Evolutionary conservation across 306 rosid species (phyloP), one percentile per base, ranked within the genome.

Genomic region (Purshia tridentata): DNA sequence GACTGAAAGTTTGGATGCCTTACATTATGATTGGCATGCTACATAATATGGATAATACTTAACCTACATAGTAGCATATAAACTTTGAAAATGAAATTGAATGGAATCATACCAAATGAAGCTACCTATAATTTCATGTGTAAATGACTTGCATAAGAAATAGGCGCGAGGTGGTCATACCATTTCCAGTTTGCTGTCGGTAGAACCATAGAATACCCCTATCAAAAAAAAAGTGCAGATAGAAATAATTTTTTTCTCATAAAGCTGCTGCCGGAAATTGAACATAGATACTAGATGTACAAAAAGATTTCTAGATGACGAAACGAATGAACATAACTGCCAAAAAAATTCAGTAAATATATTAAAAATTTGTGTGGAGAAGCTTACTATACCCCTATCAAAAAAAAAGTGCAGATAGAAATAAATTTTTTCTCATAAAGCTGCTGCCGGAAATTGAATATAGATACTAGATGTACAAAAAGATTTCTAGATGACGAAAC

Each of bases 311-410:
- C 3, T 35, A 49, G 45, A 29, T 39, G 65, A 41, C 9, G 4
- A 39, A 40, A 51, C 9, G 66, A 72, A 11, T 10, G 40, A 54
- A 42, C 9, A 50, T 35, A 50, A 39, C 11, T 10, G 11, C 61
- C 8, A 35, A 19, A 6, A 5, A 12, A 55, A 41, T 3, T 0
- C 40, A 55, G 20, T 22, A 18, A 70, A 10, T 2, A 12, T 22
- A 22, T 52, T 9, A 7, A 7, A n/a, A n/a, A n/a, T n/a, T n/a
- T n/a, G n/a, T n/a, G n/a, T n/a, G n/a, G n/a, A n/a, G n/a, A n/a
- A n/a, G n/a, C n/a, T n/a, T n/a, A n/a, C n/a, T n/a, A 87, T 84
- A 42, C 86, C 87, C 80, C 92, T 87, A 81, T 81, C 80, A 45
- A 39, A 69, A 61, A 23, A 67, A 37, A 80, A 55, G 64, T 52